A percentile compares a stretch with the other conserved stretches of the same genome.
Conservation (phyloP, 2,329 filamentous ascomycete species). For the Fusarium ramigenum region DNA sequence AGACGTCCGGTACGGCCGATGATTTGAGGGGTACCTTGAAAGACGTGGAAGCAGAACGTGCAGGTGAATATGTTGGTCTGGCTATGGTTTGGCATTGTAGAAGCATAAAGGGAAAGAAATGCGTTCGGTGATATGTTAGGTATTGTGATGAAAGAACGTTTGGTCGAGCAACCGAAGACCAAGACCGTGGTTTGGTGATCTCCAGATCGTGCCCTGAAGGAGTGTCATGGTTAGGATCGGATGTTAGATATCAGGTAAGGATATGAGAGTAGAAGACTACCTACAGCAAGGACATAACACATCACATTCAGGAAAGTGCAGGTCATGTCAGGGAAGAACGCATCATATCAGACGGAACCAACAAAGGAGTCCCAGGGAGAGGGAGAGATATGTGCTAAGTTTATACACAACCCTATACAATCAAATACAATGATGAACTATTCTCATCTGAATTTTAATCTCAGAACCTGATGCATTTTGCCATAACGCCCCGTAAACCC, state of each 20-base stretch:
- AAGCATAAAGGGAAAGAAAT: background rate
- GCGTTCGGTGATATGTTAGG: background rate
- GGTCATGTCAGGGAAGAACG: background rate
- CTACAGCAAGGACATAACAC: too few species aligned
- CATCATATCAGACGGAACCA: background rate
- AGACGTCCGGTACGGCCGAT: slow-evolving; percentile 60
- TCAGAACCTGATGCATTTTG: slow-evolving; percentile 39
- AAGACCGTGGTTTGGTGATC: background rate
- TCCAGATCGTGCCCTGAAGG: too few species aligned
- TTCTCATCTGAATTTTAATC: slow-evolving; percentile 35
- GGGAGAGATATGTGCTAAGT: background rate
- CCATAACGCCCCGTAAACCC: slow-evolving; percentile 37
- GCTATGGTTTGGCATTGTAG: slow-evolving; percentile 17
- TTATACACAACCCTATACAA: slow-evolving; percentile 20
- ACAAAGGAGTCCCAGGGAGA: background rate
- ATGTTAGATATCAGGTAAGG: background rate
- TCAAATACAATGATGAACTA: slow-evolving; percentile 30
- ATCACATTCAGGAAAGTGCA: background rate
- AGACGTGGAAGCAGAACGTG: slow-evolving; percentile 63
- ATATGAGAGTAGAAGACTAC: background rate
- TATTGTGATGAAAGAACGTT: slow-evolving; percentile 8
- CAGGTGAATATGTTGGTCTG: slow-evolving; percentile 57
- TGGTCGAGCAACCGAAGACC: background rate
- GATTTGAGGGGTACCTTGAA: slow-evolving; percentile 48
- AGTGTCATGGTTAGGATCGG: background rate